phyloP scores from a whole-genome alignment of 2,329 filamentous ascomycete genomes.

The Clarireedia sp. region DNA sequence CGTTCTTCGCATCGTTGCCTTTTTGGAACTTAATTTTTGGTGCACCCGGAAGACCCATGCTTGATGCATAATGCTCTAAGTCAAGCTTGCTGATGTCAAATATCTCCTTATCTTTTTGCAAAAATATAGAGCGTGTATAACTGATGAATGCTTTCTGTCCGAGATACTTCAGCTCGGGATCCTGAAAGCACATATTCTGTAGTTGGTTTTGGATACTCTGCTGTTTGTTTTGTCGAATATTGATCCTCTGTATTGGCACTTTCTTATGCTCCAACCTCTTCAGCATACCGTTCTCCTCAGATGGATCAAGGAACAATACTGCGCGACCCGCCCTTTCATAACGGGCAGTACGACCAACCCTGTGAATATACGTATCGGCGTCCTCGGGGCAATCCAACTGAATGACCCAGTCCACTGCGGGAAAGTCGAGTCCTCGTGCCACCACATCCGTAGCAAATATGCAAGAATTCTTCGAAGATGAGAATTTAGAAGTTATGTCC shows the following conservation, averaged over 20 bases:
- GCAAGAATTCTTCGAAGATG: conserved; percentile 72
- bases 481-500: conserved; percentile 80
- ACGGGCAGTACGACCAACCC: conserved; percentile 88
- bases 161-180: conserved; percentile 86
- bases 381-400: conserved; percentile 97
- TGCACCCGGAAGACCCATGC: conserved; percentile 80
- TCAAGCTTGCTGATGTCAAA: conserved; percentile 80
- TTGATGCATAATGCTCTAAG: conserved; percentile 77
- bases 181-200: conserved; percentile 93
- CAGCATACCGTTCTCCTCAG: conserved; percentile 87
- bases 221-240: conserved; percentile 83
- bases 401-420: conserved; percentile 97
- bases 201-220: conserved; percentile 75
- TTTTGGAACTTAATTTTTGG: conserved; percentile 91
- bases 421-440: conserved; percentile 89
- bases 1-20: conserved; percentile 75
- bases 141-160: conserved; percentile 94
- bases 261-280: conserved; percentile 79
- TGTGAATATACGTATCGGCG: conserved; percentile 94
- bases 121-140: conserved; percentile 74
- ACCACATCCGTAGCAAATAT: conserved; percentile 95
- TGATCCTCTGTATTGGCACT: conserved; percentile 79
- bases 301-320: conserved; percentile 85
- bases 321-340: conserved; percentile 83
- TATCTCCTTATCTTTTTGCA: conserved; percentile 86